phyloP scores from a whole-genome alignment of 768 basidiomycete genomes.

The Russula virescens region DNA sequence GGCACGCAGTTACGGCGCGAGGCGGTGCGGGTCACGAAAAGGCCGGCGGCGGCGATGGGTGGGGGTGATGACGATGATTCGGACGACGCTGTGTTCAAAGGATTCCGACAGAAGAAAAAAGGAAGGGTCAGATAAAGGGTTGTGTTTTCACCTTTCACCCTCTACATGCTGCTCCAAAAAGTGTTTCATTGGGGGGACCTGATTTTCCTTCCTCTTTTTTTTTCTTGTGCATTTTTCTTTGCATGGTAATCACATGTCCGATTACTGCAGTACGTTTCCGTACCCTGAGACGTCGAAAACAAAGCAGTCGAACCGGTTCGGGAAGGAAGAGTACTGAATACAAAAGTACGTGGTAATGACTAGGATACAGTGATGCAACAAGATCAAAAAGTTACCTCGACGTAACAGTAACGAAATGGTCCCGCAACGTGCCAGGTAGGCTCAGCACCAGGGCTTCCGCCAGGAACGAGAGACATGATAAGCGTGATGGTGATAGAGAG shows the following conservation, averaged over 20 bases:
- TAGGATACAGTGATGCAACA: conserved; percentile 18
- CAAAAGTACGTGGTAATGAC: neutral
- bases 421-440: neutral
- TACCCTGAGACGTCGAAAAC: too few species aligned
- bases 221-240: too few species aligned
- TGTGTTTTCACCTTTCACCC: neutral
- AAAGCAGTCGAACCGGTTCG: too few species aligned
- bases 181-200: too few species aligned
- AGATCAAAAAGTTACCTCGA: neutral
- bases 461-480: neutral
- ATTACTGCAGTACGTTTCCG: too few species aligned
- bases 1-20: conserved; percentile 26
- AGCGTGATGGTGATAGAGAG: neutral
- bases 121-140: conserved; percentile 11
- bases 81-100: conserved; percentile 61
- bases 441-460: neutral
- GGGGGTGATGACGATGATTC: conserved; percentile 59
- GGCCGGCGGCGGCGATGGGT: conserved; percentile 18
- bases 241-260: too few species aligned
- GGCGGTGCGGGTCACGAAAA: conserved; percentile 18
- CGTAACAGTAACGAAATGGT: neutral
- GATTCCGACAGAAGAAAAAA: conserved; percentile 40
- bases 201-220: too few species aligned
- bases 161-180: too few species aligned
- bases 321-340: too few species aligned